Conservation (phyloP, 257 asterid genomes). For the Nicotiana paniculata region DNA sequence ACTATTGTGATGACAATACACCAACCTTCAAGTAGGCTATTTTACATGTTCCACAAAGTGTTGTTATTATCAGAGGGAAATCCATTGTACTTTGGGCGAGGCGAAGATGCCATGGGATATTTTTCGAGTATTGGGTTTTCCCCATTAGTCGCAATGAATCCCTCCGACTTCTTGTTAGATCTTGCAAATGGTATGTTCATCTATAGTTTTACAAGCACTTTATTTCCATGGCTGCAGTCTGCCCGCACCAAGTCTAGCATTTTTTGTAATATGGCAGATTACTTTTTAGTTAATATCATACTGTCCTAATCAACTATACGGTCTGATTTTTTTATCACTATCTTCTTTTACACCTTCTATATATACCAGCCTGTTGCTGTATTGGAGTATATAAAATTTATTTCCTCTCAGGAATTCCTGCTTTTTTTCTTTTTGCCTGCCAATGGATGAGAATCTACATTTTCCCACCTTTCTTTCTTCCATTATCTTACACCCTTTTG, state of each 20-base stretch:
- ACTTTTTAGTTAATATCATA: neutral
- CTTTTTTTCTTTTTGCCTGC: no score
- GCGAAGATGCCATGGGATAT: conserved; percentile 41
- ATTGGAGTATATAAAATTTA: no score
- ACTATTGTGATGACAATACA: conserved; percentile 75
- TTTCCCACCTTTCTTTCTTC: no score
- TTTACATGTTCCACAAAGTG: conserved; percentile 71
- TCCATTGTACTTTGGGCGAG: conserved; percentile 60
- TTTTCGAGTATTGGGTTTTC: conserved; percentile 47
- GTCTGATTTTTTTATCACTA: no score
- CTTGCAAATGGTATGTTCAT: conserved; percentile 63
- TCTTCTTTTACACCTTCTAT: no score
- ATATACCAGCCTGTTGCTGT: no score
- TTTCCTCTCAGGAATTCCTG: no score
- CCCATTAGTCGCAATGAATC: conserved; percentile 68
- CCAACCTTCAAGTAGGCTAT: conserved; percentile 79
- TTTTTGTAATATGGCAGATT: neutral
- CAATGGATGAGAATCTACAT: no score
- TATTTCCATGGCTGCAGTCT: neutral
- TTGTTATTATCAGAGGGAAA: conserved; percentile 63
- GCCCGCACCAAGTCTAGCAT: no score
- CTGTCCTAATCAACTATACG: neutral
- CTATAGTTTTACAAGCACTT: neutral
- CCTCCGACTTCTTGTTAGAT: conserved; percentile 76
- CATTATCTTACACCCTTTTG: no score